phyloP scores from a whole-genome alignment of 169 alveolate species.

The Eimeria acervulina region DNA sequence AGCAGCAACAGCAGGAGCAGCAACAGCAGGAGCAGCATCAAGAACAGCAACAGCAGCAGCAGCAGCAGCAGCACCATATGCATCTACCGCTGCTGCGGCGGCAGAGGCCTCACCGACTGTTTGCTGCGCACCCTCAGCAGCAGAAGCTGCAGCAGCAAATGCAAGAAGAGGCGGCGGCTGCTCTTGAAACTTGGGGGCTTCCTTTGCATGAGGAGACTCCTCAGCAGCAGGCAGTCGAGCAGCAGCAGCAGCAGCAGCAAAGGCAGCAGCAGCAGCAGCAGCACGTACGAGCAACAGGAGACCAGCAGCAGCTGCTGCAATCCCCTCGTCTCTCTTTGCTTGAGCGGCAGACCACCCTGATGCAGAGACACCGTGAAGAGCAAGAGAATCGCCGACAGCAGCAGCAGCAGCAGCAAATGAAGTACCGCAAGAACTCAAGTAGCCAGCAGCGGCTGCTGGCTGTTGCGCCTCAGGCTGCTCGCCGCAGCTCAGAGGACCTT shows the following conservation, averaged over 20 bases:
- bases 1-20: slow-evolving; percentile 12
- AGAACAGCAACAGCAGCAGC: neutral
- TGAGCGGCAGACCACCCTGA: neutral
- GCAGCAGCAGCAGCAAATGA: too few relatives aligned
- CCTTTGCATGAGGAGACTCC: neutral
- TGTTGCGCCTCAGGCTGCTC: neutral
- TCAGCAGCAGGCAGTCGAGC: neutral
- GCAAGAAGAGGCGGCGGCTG: neutral
- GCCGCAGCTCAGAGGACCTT: neutral
- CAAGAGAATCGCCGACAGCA: neutral
- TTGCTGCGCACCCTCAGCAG: too few relatives aligned
- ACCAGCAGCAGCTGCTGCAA: neutral
- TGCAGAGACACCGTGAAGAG: neutral
- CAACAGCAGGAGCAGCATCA: neutral
- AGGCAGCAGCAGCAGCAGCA: neutral
- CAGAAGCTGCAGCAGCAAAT: too few relatives aligned
- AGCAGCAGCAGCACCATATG: too few relatives aligned
- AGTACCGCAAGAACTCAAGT: neutral
- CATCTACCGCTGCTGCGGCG: too few relatives aligned
- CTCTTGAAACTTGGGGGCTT: neutral
- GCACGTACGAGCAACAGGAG: neutral
- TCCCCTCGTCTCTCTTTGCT: neutral
- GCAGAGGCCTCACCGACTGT: too few relatives aligned
- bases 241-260: slow-evolving; percentile 27
- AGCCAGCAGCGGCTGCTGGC: slow-evolving; percentile 11